A percentile compares a stretch with the other conserved stretches of the same genome.
Conservation (phyloP, 208 protist genomes). For the Trypanosoma avium region DNA sequence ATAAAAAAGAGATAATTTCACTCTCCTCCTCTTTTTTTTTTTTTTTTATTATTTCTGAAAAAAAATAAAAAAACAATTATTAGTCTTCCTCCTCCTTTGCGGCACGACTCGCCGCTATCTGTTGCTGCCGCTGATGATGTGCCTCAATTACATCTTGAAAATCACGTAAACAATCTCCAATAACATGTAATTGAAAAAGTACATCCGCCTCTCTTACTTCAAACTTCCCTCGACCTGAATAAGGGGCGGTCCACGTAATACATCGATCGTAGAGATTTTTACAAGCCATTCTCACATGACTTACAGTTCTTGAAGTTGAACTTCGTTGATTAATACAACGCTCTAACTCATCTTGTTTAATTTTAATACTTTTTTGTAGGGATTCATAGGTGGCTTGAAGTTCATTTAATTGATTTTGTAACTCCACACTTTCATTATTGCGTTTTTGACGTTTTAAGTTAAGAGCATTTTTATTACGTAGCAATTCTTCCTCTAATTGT, state of each 20-base stretch:
- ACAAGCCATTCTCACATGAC: constrained; percentile 90
- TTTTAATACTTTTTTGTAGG: constrained; percentile 86
- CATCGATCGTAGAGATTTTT: constrained; percentile 91
- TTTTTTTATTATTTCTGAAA: no score
- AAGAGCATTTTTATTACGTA: constrained; percentile 86
- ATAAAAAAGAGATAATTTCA: no score
- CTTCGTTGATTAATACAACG: constrained; percentile 88
- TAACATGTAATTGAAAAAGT: constrained; percentile 84
- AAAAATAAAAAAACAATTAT: not conserved
- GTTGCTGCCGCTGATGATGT: constrained; percentile 53
- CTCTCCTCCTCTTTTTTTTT: no score
- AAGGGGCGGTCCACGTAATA: constrained; percentile 68
- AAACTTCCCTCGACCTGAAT: constrained; percentile 72
- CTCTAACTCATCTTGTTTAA: constrained; percentile 88
- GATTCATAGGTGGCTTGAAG: constrained; percentile 82
- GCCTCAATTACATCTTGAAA: constrained; percentile 80
- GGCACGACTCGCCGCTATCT: constrained; percentile 16
- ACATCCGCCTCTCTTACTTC: constrained; percentile 69
- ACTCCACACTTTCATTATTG: constrained; percentile 85
- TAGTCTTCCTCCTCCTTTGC: constrained; percentile 24
- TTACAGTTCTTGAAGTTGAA: constrained; percentile 85
- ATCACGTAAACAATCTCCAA: constrained; percentile 89
- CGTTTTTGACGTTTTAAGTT: constrained; percentile 76
- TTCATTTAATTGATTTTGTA: constrained; percentile 90
- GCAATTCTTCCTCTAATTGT: constrained; percentile 87